phyloP scores from a whole-genome alignment of 805 yeast species.

The Myxozyma lipomycoides region DNA sequence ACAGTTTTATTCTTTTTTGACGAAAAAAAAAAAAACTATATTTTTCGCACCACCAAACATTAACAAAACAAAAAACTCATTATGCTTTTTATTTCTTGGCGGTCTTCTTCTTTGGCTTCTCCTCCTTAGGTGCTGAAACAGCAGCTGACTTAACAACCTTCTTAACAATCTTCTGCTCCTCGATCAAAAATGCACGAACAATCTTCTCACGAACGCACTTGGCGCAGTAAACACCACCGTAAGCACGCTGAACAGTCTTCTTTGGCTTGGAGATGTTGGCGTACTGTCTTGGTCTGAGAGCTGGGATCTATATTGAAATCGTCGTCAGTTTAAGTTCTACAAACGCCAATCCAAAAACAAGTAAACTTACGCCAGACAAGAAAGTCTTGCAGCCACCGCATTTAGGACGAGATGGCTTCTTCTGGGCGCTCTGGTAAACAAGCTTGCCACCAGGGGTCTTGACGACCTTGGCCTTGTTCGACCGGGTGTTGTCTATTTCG shows the following conservation, averaged over 20 bases:
- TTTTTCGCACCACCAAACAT: too few species aligned
- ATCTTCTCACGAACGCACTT: slow-evolving; percentile 92
- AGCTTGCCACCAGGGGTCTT: slow-evolving; percentile 99
- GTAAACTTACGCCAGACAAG: slow-evolving; percentile 58
- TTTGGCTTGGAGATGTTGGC: slow-evolving; percentile 91
- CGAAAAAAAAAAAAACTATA: too few species aligned
- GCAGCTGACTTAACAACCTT: slow-evolving; percentile 97
- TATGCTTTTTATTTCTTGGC: slow-evolving; percentile 18
- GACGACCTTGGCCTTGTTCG: slow-evolving; percentile 99
- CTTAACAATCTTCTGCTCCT: slow-evolving; percentile 99
- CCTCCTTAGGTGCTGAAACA: slow-evolving; percentile 68
- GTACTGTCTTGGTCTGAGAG: slow-evolving; percentile 98
- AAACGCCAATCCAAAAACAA: neutral
- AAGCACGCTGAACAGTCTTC: slow-evolving; percentile 98
- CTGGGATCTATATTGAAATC: slow-evolving; percentile 46
- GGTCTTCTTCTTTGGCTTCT: slow-evolving; percentile 34
- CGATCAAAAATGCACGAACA: slow-evolving; percentile 98
- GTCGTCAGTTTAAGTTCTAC: neutral
- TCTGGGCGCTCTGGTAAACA: slow-evolving; percentile 96
- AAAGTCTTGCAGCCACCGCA: slow-evolving; percentile 67
- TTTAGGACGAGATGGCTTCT: slow-evolving; percentile 52
- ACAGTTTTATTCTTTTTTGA: too few species aligned
- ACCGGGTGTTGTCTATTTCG: slow-evolving; percentile 91
- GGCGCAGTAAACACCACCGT: slow-evolving; percentile 99
- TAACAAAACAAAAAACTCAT: too few species aligned